A percentile compares a stretch with the other conserved stretches of the same genome.
These are phyloP conservation scores for Citrus sinensis DNA, from an alignment of 345 rosid genomes.

Conservation along the genomic window DVS_A1.0 CM039169.1:33742501-33743000, in stretches of 20 bases:
- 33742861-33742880: conserved; percentile 78
- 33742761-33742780: conserved; percentile 59
- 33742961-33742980: conserved; percentile 58
- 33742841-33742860: conserved; percentile 70
- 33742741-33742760: conserved; percentile 47
- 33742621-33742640: conserved; percentile 57
- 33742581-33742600: conserved; percentile 42
- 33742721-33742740: not conserved
- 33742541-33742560: conserved; percentile 55
- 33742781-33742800: not conserved
- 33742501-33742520: conserved; percentile 54
- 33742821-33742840: conserved; percentile 58
- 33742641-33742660: conserved; percentile 47
- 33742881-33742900: conserved; percentile 59
- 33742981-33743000: conserved; percentile 61
- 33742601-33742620: conserved; percentile 58
- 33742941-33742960: conserved; percentile 48
- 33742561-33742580: conserved; percentile 68
- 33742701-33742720: too few relatives aligned
- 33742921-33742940: conserved; percentile 58
- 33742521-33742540: conserved; percentile 72
- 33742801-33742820: not conserved
- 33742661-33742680: conserved; percentile 51
- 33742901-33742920: conserved; percentile 45
- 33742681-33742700: not conserved